A percentile compares a stretch with the other conserved stretches of the same genome.
Conservation (phyloP, 345 rosid species). For the Acer campestre region DNA sequence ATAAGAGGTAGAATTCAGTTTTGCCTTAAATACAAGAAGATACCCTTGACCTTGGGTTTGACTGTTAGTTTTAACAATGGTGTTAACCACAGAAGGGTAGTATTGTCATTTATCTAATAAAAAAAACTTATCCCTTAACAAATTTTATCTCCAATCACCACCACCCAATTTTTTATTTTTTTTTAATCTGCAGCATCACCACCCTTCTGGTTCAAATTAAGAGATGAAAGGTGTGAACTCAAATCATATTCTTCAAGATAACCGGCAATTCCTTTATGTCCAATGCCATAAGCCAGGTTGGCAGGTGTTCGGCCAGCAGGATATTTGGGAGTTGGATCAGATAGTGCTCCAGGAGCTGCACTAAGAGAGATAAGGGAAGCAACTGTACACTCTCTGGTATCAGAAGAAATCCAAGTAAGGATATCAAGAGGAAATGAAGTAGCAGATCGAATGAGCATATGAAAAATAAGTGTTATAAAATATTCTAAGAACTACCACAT, state of each 20-base stretch:
- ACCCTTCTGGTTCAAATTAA: constrained; percentile 51
- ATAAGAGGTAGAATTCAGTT: too few relatives aligned
- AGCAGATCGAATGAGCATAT: neutral
- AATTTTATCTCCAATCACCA: too few relatives aligned
- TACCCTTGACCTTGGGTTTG: too few relatives aligned
- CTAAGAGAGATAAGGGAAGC: constrained; percentile 77
- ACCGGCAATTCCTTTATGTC: constrained; percentile 93
- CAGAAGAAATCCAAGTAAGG: constrained; percentile 21
- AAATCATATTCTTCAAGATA: constrained; percentile 84
- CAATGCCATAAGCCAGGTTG: constrained; percentile 77
- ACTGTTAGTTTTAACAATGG: too few relatives aligned
- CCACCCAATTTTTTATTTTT: too few relatives aligned
- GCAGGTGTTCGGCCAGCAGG: constrained; percentile 80
- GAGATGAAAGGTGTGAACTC: constrained; percentile 55
- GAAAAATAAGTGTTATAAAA: neutral
- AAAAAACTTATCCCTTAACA: too few relatives aligned
- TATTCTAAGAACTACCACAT: neutral
- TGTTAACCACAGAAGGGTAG: too few relatives aligned
- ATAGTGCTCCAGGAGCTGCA: constrained; percentile 79
- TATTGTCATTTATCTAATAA: too few relatives aligned
- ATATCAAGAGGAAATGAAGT: constrained; percentile 1
- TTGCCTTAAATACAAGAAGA: too few relatives aligned
- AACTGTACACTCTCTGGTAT: constrained; percentile 71
- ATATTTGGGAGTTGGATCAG: constrained; percentile 74
- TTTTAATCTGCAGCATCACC: constrained; percentile 26